Base-by-base conservation (phyloP, 192 early-diverging fungal species). In the Diversispora epigaea region DNA sequence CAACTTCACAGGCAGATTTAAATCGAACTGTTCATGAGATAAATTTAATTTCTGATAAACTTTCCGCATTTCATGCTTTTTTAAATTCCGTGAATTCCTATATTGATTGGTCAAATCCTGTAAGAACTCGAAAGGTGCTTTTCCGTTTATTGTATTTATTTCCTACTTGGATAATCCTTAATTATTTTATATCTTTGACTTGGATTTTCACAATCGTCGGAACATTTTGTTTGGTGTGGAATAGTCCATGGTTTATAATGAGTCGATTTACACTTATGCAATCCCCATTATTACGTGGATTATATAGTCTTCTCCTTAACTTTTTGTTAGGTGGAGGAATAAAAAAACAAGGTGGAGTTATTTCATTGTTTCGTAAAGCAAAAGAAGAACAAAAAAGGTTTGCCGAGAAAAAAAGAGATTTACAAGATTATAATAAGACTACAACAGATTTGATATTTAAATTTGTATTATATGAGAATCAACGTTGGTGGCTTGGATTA, bases 401-500 rank as follows among this genome's bases (percentile, higher is more conserved):
- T 54, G 46, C 44, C 68, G 76, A 40, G 19, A 75, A 25, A 76
- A 79, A 41, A 52, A 32, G 6, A 68, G 62, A 45, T 62, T 43
- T 25, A 44, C 58, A 15, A 43, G 67, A 52, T 25, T 55, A 61
- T 76, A 77, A 68, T 75, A 80, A 64, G 79, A 77, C 32, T 75
- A 65, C 56, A 77, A 75, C 17, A 78, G 84, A 71, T 79, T 76
- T 73, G 52, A 80, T 68, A 75, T 86, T 68, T 78, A 80, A 57
- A 72, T 86, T 86, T 79, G 80, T 80, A 5, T 50, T 83, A 46
- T 86, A 82, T 52, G 84, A 86, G 65, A 86, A 86, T 68, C 84
- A 86, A 65, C 78, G 84, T 40, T 87, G 86, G 86, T 87, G 86
- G 86, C 71, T 87, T 17, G 86, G 86, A 55, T 68, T 84, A 22